Base-by-base conservation (phyloP, 192 early-diverging fungal genomes). In the Kickxella alabastrina region DNA sequence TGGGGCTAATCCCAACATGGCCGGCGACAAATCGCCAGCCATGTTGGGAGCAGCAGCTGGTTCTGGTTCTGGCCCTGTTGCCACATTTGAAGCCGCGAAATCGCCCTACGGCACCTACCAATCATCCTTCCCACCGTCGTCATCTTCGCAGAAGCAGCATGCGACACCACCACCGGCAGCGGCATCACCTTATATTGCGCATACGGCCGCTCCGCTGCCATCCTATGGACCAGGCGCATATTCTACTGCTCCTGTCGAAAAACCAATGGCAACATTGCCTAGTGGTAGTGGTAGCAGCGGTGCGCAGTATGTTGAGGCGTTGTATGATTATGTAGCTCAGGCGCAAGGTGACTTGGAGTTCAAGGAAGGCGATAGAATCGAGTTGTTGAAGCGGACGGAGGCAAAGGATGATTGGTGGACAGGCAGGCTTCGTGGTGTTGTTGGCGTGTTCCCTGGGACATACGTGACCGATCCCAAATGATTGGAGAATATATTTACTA, bases 391-490 rank as follows among this genome's bases (percentile, higher is more conserved):
- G 41, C 67, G 80, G 38, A 83, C 84, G 1, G 49, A 55, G 12
- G 73, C 76, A 45, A 52, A 52, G 4, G 77, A 92, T 52, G 88
- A 86, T 43, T 92, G 90, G 90, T 92, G 90, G 90, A 90, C 84
- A 3, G 90, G 90, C 4, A 68, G 50, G n/a, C 53, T 85, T 19
- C 72, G 82, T 45, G 84, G 84, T 7, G 53, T 51, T 3, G 55
- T 59, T n/a, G 88, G 88, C 18, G 67, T 86, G 10, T 90, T 90
- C 62, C 88, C 88, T 50, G 88, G 86, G 55, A 85, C 59, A 46
- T 75, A 75, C 21, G 71, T 75, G 5, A 66, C 31, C 14, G 63
- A 66, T 15, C 63, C 63, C 32, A 49, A 71, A 41, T 70, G 38
- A 49, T 41, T 12, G 12, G 31, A n/a, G n/a, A n/a, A n/a, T n/a